Conservation (phyloP, 305 asterid species). For the Lippia alba region DNA sequence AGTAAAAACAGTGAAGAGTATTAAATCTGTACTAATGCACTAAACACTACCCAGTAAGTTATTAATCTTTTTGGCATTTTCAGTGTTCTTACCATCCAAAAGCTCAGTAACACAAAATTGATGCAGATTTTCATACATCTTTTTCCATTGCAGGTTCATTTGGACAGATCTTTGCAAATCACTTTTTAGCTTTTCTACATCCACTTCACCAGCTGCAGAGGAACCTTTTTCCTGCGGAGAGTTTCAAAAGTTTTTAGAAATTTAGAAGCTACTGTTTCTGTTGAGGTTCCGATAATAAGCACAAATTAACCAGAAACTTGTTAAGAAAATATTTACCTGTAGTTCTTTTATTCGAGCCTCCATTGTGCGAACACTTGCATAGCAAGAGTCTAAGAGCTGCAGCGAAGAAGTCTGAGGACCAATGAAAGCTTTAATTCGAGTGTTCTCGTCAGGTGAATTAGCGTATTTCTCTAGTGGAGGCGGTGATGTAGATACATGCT, state of each 20-base stretch:
- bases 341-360: slow-evolving; percentile 75
- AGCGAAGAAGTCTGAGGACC: slow-evolving; percentile 44
- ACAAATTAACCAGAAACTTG: slow-evolving; percentile 1
- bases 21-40: neutral
- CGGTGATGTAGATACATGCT: slow-evolving; percentile 51
- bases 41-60: slow-evolving; percentile 7
- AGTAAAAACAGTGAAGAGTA: neutral
- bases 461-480: slow-evolving; percentile 71
- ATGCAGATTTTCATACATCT: slow-evolving; percentile 59
- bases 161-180: slow-evolving; percentile 59
- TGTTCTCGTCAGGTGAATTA: slow-evolving; percentile 56
- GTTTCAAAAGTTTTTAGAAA: slow-evolving; percentile 15
- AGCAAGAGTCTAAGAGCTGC: slow-evolving; percentile 46
- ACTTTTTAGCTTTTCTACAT: slow-evolving; percentile 65
- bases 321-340: slow-evolving; percentile 54
- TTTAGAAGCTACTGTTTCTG: slow-evolving; percentile 21
- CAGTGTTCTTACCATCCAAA: slow-evolving; percentile 52
- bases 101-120: slow-evolving; percentile 72
- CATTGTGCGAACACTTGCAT: slow-evolving; percentile 60
- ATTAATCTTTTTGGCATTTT: slow-evolving; percentile 33
- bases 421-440: slow-evolving; percentile 50
- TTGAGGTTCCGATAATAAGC: slow-evolving; percentile 11
- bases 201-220: slow-evolving; percentile 75
- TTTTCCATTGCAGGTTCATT: slow-evolving; percentile 68
- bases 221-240: slow-evolving; percentile 72